These are phyloP conservation scores for Cercospora canescens DNA, from an alignment of 2,329 filamentous ascomycete genomes.

Conservation along the genomic window DNA sequence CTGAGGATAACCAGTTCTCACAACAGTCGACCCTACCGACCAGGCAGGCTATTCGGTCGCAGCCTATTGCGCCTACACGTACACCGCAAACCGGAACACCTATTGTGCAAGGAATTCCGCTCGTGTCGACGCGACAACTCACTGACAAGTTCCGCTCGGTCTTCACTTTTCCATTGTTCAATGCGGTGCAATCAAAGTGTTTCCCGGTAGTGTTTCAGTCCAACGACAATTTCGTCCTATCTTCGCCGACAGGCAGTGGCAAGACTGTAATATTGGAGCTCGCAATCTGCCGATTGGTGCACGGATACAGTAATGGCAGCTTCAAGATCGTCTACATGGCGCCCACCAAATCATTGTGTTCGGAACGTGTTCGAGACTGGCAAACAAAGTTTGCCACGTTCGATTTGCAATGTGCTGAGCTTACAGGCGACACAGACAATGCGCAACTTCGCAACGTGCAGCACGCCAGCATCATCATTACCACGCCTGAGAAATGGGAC, in stretches of 20 bases:
- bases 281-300: slow-evolving; percentile 72
- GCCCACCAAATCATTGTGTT: slow-evolving; percentile 79
- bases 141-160: slow-evolving; percentile 69
- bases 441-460: slow-evolving; percentile 68
- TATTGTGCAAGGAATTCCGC: slow-evolving; percentile 59
- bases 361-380: slow-evolving; percentile 77
- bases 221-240: slow-evolving; percentile 75
- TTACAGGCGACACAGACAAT: slow-evolving; percentile 78
- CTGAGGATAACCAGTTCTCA: neutral
- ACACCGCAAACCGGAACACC: slow-evolving; percentile 30
- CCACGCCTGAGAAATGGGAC: slow-evolving; percentile 90
- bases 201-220: slow-evolving; percentile 66
- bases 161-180: slow-evolving; percentile 75
- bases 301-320: slow-evolving; percentile 55
- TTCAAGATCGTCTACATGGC: slow-evolving; percentile 86
- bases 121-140: slow-evolving; percentile 60
- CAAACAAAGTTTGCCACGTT: slow-evolving; percentile 69
- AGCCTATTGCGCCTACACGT: neutral
- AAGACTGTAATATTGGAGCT: slow-evolving; percentile 82
- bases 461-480: slow-evolving; percentile 77
- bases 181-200: slow-evolving; percentile 79
- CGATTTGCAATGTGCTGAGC: slow-evolving; percentile 69
- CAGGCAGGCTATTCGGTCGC: neutral
- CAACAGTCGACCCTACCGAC: neutral
- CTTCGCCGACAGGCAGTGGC: slow-evolving; percentile 80